Conservation (phyloP, 2,329 filamentous ascomycete genomes). For the Paecilomyces variotii region DNA sequence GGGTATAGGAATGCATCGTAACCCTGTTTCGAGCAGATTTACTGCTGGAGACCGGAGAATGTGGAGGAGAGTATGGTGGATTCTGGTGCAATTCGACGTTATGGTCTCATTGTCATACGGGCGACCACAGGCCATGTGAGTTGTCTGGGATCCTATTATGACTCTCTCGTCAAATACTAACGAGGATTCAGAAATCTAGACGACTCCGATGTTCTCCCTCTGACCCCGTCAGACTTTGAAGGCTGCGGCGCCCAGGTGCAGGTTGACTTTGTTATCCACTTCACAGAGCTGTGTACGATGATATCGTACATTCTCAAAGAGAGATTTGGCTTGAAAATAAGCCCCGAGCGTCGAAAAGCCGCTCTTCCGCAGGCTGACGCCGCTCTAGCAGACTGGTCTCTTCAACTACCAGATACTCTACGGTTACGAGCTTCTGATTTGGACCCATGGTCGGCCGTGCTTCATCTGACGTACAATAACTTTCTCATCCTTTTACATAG, state of each 20-base stretch:
- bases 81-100: conserved; percentile 37
- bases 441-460: conserved; percentile 37
- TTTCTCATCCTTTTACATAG: conserved; percentile 39
- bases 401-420: conserved; percentile 33
- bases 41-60: conserved; percentile 34
- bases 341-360: conserved; percentile 32
- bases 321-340: conserved; percentile 33
- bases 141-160: background rate
- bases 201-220: conserved; percentile 43
- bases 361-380: conserved; percentile 35
- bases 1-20: conserved; percentile 48
- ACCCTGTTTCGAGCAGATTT: conserved; percentile 34
- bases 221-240: conserved; percentile 40
- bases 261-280: conserved; percentile 40
- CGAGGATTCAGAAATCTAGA: conserved; percentile 34
- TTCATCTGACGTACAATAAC: conserved; percentile 39
- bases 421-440: conserved; percentile 34
- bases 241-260: conserved; percentile 39
- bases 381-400: conserved; percentile 35
- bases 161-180: conserved; percentile 1
- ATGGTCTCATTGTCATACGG: conserved; percentile 41
- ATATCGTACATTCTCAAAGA: conserved; percentile 39
- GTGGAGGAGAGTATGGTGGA: conserved; percentile 38
- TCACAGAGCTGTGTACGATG: conserved; percentile 44
- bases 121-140: conserved; percentile 44